Conservation (phyloP, 805 yeast genomes). For the Ogataea naganishii region DNA sequence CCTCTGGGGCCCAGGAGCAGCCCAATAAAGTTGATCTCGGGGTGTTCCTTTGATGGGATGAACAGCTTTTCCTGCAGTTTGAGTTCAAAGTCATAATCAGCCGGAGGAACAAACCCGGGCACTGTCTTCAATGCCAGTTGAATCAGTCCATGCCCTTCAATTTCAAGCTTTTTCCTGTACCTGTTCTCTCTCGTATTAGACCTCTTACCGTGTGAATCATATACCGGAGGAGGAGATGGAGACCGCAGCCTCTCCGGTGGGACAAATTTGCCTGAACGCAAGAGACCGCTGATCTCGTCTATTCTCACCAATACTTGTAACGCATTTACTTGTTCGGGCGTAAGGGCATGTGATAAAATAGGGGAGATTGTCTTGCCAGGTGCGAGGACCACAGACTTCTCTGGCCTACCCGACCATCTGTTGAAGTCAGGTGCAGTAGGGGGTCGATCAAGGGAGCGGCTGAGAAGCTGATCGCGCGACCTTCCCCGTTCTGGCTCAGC, state of each 20-base stretch:
- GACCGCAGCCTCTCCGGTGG: constrained; percentile 47
- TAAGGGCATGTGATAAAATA: constrained; percentile 25
- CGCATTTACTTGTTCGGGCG: constrained; percentile 74
- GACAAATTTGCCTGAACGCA: constrained; percentile 42
- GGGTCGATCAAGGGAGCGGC: too few species aligned
- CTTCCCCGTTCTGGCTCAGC: too few species aligned
- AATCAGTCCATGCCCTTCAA: constrained; percentile 74
- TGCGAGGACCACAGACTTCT: constrained; percentile 5
- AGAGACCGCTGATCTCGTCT: constrained; percentile 63
- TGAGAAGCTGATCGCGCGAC: too few species aligned
- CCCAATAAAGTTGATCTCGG: constrained; percentile 90
- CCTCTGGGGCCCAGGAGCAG: constrained; percentile 93
- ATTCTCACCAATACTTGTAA: constrained; percentile 65
- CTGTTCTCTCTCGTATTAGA: constrained; percentile 76
- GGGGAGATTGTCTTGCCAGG: constrained; percentile 10
- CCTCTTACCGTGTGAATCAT: constrained; percentile 77
- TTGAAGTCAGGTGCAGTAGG: constrained; percentile 1
- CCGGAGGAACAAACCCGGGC: constrained; percentile 75
- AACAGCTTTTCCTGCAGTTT: constrained; percentile 73
- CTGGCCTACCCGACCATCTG: constrained; percentile 11
- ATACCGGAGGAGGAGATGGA: constrained; percentile 89
- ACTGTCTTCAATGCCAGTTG: constrained; percentile 63
- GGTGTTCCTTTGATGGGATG: constrained; percentile 79
- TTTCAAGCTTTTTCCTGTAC: constrained; percentile 51
- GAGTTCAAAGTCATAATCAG: constrained; percentile 59